These are phyloP conservation scores for Sapria himalayana DNA, from an alignment of 345 rosid species.

Conservation along the genomic window DNA sequence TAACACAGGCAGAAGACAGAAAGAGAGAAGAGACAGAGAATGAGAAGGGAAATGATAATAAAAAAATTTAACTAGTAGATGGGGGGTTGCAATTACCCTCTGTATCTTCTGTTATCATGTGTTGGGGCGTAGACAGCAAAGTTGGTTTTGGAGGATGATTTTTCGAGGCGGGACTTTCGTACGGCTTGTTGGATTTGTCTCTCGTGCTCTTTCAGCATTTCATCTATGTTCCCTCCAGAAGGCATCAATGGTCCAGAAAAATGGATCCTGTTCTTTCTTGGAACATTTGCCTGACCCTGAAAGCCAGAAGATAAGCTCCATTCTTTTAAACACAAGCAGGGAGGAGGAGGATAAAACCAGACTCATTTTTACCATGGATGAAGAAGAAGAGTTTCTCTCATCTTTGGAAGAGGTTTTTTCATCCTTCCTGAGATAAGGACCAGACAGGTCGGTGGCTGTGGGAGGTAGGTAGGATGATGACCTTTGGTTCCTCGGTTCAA, in stretches of 20 bases:
- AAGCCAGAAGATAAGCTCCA: too few species aligned
- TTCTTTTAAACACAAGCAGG: too few species aligned
- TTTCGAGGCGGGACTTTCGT: constrained; percentile 53
- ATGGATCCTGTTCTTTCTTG: constrained; percentile 53
- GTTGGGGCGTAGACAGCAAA: constrained; percentile 10
- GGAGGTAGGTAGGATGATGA: constrained; percentile 14
- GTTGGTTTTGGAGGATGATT: constrained; percentile 23
- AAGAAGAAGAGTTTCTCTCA: too few species aligned
- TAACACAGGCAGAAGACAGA: too few species aligned
- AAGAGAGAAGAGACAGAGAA: too few species aligned
- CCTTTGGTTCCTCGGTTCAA: constrained; percentile 14
- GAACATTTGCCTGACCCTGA: constrained; percentile 42
- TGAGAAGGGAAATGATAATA: too few species aligned
- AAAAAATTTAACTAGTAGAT: too few species aligned
- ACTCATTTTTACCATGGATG: constrained; percentile 21
- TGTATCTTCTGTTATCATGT: constrained; percentile 11
- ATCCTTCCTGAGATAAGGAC: constrained; percentile 13
- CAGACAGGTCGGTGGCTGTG: constrained; percentile 15
- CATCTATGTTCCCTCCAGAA: constrained; percentile 75
- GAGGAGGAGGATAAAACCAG: neutral
- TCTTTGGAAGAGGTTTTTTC: constrained; percentile 12
- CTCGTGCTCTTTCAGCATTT: constrained; percentile 72
- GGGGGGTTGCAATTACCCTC: constrained; percentile 5
- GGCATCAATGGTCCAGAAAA: constrained; percentile 88
- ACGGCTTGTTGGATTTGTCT: constrained; percentile 83